Evolutionary conservation across 306 rosid species (phyloP).

Genomic region (Malus fusca): DNA sequence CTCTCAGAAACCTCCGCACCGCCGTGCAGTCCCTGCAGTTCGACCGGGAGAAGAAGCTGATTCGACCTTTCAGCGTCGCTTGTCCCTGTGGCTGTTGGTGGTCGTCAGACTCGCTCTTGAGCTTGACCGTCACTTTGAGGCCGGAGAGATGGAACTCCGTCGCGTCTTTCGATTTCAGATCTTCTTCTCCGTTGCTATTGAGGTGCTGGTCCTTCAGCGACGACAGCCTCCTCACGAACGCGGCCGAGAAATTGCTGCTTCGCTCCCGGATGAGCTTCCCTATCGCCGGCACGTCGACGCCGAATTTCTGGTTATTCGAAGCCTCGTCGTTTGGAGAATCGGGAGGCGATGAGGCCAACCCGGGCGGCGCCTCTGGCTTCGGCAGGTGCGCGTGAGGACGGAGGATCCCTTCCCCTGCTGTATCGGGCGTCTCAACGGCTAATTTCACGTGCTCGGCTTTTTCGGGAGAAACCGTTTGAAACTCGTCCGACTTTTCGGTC

Average conservation of each 20-base stretch:
- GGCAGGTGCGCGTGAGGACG: constrained; percentile 70
- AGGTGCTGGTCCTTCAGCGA: constrained; percentile 30
- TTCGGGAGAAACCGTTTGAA: neutral
- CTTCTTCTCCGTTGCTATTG: constrained; percentile 1
- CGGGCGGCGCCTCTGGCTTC: constrained; percentile 59
- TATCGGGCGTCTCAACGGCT: neutral
- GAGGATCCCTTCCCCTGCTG: neutral
- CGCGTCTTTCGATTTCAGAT: constrained; percentile 12
- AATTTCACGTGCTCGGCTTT: neutral
- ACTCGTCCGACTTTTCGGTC: neutral
- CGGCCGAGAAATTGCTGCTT: constrained; percentile 49
- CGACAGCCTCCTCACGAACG: constrained; percentile 46
- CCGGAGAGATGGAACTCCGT: constrained; percentile 70
- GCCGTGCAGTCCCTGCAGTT: constrained; percentile 84
- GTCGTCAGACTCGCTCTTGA: constrained; percentile 22
- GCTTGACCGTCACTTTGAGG: constrained; percentile 47
- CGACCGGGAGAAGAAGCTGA: constrained; percentile 83
- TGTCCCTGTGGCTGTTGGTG: neutral
- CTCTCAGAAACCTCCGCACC: constrained; percentile 57
- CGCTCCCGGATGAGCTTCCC: constrained; percentile 60
- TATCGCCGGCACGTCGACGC: constrained; percentile 45
- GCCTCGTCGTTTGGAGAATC: constrained; percentile 1
- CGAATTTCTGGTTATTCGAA: neutral
- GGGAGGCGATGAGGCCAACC: neutral
- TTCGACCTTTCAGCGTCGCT: constrained; percentile 44